A percentile compares a stretch with the other conserved stretches of the same genome.
These are phyloP conservation scores for Mucor lusitanicus DNA, from an alignment of 371 early-diverging fungal species.

Conservation along the genomic window DNA sequence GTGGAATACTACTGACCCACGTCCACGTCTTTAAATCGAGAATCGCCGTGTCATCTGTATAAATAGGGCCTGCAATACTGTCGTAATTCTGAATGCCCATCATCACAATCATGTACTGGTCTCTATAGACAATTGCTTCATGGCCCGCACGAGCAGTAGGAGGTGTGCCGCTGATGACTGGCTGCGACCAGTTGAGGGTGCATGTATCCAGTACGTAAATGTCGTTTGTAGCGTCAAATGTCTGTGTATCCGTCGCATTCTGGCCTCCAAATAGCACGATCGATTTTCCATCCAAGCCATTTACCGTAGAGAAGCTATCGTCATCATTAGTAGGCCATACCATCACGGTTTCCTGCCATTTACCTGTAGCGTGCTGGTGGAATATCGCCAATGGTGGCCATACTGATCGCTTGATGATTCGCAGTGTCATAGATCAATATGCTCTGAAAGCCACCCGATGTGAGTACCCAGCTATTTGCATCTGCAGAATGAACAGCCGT, in stretches of 20 bases:
- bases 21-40: slow-evolving; percentile 37
- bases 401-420: slow-evolving; percentile 20
- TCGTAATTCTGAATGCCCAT: slow-evolving; percentile 29
- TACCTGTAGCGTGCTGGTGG: slow-evolving; percentile 32
- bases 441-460: slow-evolving; percentile 37
- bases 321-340: too few species aligned
- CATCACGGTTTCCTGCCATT: neutral
- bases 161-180: slow-evolving; percentile 9
- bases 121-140: slow-evolving; percentile 29
- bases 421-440: slow-evolving; percentile 26
- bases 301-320: slow-evolving; percentile 28
- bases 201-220: slow-evolving; percentile 21
- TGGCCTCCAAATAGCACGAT: slow-evolving; percentile 27
- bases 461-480: slow-evolving; percentile 8
- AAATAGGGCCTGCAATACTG: slow-evolving; percentile 4
- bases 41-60: slow-evolving; percentile 37
- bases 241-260: neutral
- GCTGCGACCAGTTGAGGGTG: slow-evolving; percentile 18
- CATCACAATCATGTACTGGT: slow-evolving; percentile 39
- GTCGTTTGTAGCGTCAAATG: slow-evolving; percentile 17
- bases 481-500: slow-evolving; percentile 17
- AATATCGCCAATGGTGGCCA: slow-evolving; percentile 42
- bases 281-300: slow-evolving; percentile 32
- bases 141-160: slow-evolving; percentile 36
- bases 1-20: slow-evolving; percentile 39